Evolutionary conservation across 306 rosid species (phyloP).

Genomic region (Cajanus cajan): DNA sequence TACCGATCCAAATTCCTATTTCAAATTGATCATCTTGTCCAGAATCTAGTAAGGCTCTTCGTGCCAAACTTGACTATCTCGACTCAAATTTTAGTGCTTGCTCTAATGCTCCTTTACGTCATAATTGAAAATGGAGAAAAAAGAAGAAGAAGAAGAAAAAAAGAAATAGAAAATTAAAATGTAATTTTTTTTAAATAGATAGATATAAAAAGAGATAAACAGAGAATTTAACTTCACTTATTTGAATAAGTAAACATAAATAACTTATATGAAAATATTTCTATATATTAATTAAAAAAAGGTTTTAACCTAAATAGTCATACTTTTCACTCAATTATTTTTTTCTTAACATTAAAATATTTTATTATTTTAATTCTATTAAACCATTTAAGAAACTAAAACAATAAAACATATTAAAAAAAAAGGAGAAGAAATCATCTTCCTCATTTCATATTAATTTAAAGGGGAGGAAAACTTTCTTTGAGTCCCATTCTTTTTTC

Average conservation of each 20-base stretch:
- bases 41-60: too few species aligned
- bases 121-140: not conserved
- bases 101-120: not conserved
- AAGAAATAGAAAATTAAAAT: not conserved
- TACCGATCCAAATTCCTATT: not conserved
- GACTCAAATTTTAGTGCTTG: not conserved
- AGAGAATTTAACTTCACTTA: not conserved
- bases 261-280: not conserved
- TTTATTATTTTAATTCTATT: too few species aligned
- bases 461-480: too few species aligned
- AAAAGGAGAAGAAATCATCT: too few species aligned
- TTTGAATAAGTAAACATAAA: not conserved
- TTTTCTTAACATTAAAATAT: not conserved
- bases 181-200: not conserved
- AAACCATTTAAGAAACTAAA: too few species aligned
- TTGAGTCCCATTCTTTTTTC: too few species aligned
- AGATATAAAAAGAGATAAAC: not conserved
- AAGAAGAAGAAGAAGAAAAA: not conserved
- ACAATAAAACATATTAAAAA: too few species aligned
- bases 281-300: not conserved
- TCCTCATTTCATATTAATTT: too few species aligned
- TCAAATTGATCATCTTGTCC: too few species aligned
- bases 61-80: not conserved
- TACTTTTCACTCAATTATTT: not conserved
- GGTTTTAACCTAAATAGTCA: not conserved